Percentiles rank a stretch among this genome's conserved stretches.
These are phyloP conservation scores for Saccharomycopsis sp. DNA, from an alignment of 805 yeast genomes.

Conservation along the genomic window DNA sequence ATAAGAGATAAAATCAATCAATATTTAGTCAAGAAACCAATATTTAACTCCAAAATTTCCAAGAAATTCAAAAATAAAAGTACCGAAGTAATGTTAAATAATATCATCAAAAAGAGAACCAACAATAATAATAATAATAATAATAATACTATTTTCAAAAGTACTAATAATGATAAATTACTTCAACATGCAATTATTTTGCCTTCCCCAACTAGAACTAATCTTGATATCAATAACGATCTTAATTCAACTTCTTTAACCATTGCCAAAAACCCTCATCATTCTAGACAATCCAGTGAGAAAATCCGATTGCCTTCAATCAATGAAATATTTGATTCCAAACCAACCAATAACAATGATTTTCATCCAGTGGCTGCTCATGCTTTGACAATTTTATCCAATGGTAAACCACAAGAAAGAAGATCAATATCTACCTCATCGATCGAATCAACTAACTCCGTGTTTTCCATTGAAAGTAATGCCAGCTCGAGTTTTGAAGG, in stretches of 20 bases:
- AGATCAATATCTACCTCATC: slow-evolving; percentile 13
- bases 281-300: too few species aligned
- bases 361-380: neutral
- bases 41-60: slow-evolving; percentile 24
- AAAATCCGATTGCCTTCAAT: slow-evolving; percentile 17
- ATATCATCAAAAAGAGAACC: slow-evolving; percentile 11
- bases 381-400: neutral
- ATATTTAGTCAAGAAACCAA: slow-evolving; percentile 19
- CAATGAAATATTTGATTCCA: slow-evolving; percentile 10
- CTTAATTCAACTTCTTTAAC: too few species aligned
- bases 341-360: slow-evolving; percentile 1
- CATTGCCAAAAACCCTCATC: too few species aligned
- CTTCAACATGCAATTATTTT: too few species aligned
- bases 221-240: too few species aligned
- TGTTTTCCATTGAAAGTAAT: too few species aligned
- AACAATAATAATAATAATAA: too few species aligned
- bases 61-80: slow-evolving; percentile 19
- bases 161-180: too few species aligned
- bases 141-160: too few species aligned
- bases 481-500: too few species aligned
- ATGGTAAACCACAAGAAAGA: slow-evolving; percentile 1
- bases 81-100: slow-evolving; percentile 19
- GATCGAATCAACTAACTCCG: slow-evolving; percentile 14
- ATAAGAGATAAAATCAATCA: slow-evolving; percentile 18
- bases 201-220: too few species aligned